Percentiles rank a stretch among this genome's conserved stretches.
Conservation (phyloP, 768 basidiomycete genomes). For the Psilocybe cubensis region DNA sequence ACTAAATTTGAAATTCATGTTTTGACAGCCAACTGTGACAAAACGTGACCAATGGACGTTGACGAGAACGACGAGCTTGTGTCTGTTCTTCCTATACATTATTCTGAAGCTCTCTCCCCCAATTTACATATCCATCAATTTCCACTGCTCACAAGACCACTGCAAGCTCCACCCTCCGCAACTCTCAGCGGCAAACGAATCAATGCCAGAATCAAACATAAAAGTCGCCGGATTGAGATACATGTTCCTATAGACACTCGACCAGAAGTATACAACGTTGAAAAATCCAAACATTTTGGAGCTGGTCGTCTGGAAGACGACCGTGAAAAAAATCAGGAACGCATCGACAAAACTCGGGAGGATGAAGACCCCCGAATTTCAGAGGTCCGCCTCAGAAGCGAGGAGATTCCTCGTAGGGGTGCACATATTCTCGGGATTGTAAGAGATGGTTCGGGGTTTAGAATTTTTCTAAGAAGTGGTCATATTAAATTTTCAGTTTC, state of each 20-base stretch:
- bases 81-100: constrained; percentile 71
- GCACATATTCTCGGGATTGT: constrained; percentile 79
- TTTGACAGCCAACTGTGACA: constrained; percentile 1
- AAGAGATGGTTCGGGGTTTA: constrained; percentile 56
- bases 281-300: constrained; percentile 69
- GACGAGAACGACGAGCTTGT: constrained; percentile 64
- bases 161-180: constrained; percentile 80
- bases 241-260: constrained; percentile 85
- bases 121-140: constrained; percentile 82
- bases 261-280: constrained; percentile 80
- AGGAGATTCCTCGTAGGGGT: constrained; percentile 66
- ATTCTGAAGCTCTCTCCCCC: constrained; percentile 61
- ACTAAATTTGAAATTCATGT: neutral
- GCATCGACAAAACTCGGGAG: constrained; percentile 46
- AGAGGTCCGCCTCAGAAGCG: constrained; percentile 75
- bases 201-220: constrained; percentile 70
- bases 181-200: constrained; percentile 74
- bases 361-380: constrained; percentile 62
- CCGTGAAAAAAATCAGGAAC: constrained; percentile 74
- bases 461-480: neutral
- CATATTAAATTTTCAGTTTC: constrained; percentile 3
- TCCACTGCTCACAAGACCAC: constrained; percentile 72
- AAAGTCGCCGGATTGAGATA: constrained; percentile 66
- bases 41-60: constrained; percentile 25
- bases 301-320: constrained; percentile 73